These are phyloP conservation scores for Earliella scabrosa DNA, from an alignment of 1,284 basidiomycete genomes.

Conservation along the genomic window DNA sequence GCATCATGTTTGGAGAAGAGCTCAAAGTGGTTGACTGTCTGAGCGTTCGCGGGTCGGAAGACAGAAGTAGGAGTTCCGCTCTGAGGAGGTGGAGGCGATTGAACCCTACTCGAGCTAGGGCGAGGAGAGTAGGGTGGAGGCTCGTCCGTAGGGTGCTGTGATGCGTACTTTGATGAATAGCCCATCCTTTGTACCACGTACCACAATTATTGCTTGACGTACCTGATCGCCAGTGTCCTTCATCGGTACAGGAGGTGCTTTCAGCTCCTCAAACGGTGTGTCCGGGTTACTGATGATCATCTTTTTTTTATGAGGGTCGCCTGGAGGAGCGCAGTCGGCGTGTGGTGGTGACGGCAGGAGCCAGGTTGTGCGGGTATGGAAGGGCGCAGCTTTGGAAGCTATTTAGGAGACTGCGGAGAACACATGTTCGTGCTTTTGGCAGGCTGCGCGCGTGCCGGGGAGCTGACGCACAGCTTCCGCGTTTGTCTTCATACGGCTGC, in stretches of 20 bases:
- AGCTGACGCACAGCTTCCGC: conserved; percentile 3
- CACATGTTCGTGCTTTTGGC: background rate
- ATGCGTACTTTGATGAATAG: too few relatives aligned
- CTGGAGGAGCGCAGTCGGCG: background rate
- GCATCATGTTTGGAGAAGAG: conserved; percentile 23
- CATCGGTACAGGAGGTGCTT: background rate
- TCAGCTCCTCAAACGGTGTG: background rate
- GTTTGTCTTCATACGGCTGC: background rate
- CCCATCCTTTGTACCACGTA: too few relatives aligned
- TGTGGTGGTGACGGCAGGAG: background rate
- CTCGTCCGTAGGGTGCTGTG: too few relatives aligned
- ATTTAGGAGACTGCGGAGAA: conserved; percentile 2
- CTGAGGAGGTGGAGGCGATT: background rate
- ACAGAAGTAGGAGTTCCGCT: conserved; percentile 2
- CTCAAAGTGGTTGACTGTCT: conserved; percentile 27
- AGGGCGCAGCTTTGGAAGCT: background rate
- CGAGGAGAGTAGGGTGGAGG: conserved; percentile 19
- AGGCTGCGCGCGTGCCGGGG: background rate
- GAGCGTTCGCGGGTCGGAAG: conserved; percentile 17
- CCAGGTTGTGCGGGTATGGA: background rate
- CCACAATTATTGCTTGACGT: background rate
- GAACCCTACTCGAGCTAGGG: background rate
- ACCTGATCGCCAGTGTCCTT: background rate
- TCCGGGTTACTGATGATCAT: conserved; percentile 12
- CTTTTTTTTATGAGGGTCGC: background rate